Percentiles rank a stretch among this genome's conserved stretches.
Conservation (phyloP, 1,284 basidiomycete species). For the Chalciporus sp. region DNA sequence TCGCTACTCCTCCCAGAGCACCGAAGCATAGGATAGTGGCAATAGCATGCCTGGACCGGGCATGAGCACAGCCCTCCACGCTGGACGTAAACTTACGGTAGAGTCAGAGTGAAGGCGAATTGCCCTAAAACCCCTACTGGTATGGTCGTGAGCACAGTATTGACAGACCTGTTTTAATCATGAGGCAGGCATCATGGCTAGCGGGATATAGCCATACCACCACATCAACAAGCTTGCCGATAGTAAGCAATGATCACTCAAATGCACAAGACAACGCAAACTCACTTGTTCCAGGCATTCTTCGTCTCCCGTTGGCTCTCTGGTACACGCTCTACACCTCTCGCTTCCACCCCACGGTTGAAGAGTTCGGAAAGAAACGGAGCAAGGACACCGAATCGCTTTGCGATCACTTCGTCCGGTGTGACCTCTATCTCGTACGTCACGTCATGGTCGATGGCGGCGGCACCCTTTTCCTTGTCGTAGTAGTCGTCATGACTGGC, state of each 20-base stretch:
- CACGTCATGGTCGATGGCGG: background rate
- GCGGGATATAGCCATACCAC: constrained; percentile 38
- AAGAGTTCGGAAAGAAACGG: constrained; percentile 44
- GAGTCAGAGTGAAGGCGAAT: constrained; percentile 52
- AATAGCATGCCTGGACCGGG: constrained; percentile 40
- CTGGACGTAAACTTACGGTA: constrained; percentile 38
- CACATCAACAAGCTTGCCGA: constrained; percentile 47
- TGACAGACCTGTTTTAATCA: constrained; percentile 43
- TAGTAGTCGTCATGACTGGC: background rate
- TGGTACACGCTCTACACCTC: constrained; percentile 54
- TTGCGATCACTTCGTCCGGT: constrained; percentile 38
- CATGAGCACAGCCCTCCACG: background rate
- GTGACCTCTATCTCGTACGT: constrained; percentile 18
- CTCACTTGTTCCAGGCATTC: constrained; percentile 53
- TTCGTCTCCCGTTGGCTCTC: constrained; percentile 49
- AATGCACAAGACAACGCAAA: constrained; percentile 1
- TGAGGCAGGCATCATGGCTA: background rate
- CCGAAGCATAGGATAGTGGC: constrained; percentile 48
- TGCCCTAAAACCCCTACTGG: constrained; percentile 61
- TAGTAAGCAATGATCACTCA: constrained; percentile 13
- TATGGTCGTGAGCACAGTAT: constrained; percentile 54
- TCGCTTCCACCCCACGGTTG: constrained; percentile 48
- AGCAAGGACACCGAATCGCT: constrained; percentile 41
- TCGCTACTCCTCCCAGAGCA: constrained; percentile 42
- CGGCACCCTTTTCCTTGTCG: constrained; percentile 26